Percentiles rank a stretch among this genome's conserved stretches.
Conservation (phyloP, 2,329 filamentous ascomycete species). For the Didymella lethalis region DNA sequence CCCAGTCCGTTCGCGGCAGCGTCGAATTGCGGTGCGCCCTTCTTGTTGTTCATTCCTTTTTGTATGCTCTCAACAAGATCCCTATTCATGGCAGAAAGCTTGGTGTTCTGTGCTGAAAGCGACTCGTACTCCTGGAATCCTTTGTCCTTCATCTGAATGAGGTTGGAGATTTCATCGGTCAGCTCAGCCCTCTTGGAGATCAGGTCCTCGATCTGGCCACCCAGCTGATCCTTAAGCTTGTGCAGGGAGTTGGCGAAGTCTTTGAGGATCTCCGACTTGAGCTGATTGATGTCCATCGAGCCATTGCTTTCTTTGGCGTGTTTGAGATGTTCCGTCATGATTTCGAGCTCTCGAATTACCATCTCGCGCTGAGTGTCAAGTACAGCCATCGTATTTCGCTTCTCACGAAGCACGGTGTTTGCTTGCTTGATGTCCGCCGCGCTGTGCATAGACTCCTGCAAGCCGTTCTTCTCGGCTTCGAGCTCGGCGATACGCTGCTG, state of each 20-base stretch:
- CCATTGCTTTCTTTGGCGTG: slow-evolving; percentile 81
- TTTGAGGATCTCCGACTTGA: slow-evolving; percentile 68
- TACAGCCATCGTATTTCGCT: slow-evolving; percentile 93
- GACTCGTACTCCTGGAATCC: slow-evolving; percentile 96
- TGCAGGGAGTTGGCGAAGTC: slow-evolving; percentile 70
- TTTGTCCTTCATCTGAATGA: slow-evolving; percentile 87
- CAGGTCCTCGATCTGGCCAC: slow-evolving; percentile 80
- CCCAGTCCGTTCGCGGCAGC: slow-evolving; percentile 66
- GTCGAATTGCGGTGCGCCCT: slow-evolving; percentile 57
- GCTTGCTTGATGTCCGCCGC: slow-evolving; percentile 73
- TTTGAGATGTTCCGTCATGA: slow-evolving; percentile 87
- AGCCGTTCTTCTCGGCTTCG: slow-evolving; percentile 74
- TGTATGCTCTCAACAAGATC: slow-evolving; percentile 94
- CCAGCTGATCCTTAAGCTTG: slow-evolving; percentile 80
- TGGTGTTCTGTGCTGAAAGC: slow-evolving; percentile 90
- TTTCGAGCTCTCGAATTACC: slow-evolving; percentile 89
- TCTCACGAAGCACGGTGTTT: slow-evolving; percentile 88
- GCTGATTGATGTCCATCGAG: slow-evolving; percentile 77
- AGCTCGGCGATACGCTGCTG: slow-evolving; percentile 88
- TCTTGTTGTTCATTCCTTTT: slow-evolving; percentile 80
- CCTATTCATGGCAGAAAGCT: slow-evolving; percentile 94
- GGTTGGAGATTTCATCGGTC: slow-evolving; percentile 82
- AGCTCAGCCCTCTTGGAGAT: slow-evolving; percentile 86
- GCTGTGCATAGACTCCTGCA: slow-evolving; percentile 62
- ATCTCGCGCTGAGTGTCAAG: slow-evolving; percentile 95